A percentile compares a stretch with the other conserved stretches of the same genome.
phyloP scores from a whole-genome alignment of 164 flowering plant genomes.

The Umbellularia californica region DNA sequence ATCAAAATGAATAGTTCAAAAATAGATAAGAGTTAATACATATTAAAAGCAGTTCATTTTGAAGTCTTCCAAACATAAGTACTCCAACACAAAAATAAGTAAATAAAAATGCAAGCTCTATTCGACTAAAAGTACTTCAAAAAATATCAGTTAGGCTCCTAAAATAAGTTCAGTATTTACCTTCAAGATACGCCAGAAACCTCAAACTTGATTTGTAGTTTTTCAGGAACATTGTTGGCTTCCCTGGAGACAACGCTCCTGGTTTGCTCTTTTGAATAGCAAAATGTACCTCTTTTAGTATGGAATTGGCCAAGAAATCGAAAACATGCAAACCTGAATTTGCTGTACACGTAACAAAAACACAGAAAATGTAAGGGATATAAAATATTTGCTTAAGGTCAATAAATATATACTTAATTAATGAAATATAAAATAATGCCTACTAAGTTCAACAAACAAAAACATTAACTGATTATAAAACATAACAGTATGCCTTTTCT shows the following conservation, averaged over 20 bases:
- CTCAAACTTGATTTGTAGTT: conserved; percentile 84
- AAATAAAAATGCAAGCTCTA: not conserved
- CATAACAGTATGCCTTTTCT: too few species aligned
- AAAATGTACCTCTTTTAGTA: conserved; percentile 81
- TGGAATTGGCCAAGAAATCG: conserved; percentile 93
- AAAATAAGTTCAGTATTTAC: conserved; percentile 28
- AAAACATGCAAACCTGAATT: conserved; percentile 95
- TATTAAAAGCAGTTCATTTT: not conserved
- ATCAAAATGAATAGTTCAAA: conserved; percentile 18
- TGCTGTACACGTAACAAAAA: conserved; percentile 47
- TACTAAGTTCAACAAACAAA: not conserved
- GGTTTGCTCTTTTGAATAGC: conserved; percentile 92
- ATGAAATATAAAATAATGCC: not conserved
- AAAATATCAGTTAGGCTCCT: not conserved
- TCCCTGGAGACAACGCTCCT: conserved; percentile 95
- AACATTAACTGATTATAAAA: not conserved
- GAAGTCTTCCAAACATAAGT: not conserved
- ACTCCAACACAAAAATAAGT: not conserved
- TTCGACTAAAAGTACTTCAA: not conserved
- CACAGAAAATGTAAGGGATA: not conserved
- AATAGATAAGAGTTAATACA: not conserved
- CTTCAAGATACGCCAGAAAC: conserved; percentile 84
- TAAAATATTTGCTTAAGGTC: conserved; percentile 1
- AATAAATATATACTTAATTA: not conserved
- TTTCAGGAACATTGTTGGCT: conserved; percentile 76